phyloP scores from a whole-genome alignment of 2,329 filamentous ascomycete genomes.

The Chrysoporthe cubensis region DNA sequence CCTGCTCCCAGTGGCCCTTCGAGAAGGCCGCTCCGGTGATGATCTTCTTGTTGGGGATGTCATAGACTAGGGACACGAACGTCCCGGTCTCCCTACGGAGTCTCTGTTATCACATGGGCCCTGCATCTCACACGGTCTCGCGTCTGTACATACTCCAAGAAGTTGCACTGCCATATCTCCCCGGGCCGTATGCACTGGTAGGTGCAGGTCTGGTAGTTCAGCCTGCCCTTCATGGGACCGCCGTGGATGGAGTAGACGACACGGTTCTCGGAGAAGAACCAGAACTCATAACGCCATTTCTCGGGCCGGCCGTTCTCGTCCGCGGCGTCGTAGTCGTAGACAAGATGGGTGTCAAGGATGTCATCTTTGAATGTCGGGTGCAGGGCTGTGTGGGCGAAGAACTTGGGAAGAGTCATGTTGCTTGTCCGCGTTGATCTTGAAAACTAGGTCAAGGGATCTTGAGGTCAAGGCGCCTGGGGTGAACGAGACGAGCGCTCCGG shows the following conservation, averaged over 20 bases:
- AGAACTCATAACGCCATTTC: conserved; percentile 66
- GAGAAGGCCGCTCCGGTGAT: conserved; percentile 59
- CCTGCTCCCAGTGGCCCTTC: conserved; percentile 59
- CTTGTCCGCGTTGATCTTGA: not conserved
- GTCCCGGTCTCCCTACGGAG: conserved; percentile 55
- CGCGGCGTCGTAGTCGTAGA: conserved; percentile 60
- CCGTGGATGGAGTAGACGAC: conserved; percentile 64
- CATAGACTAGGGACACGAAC: conserved; percentile 58
- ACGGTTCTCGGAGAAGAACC: conserved; percentile 59
- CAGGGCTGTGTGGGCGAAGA: conserved; percentile 20
- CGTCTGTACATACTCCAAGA: conserved; percentile 42
- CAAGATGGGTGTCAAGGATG: conserved; percentile 55
- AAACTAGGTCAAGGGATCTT: not conserved
- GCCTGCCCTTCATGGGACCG: conserved; percentile 60
- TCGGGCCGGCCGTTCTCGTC: conserved; percentile 53
- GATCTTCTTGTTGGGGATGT: conserved; percentile 53
- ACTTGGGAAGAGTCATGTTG: conserved; percentile 24
- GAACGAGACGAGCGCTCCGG: not conserved
- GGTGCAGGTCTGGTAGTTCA: conserved; percentile 56
- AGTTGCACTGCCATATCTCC: conserved; percentile 64
- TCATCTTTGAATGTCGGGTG: conserved; percentile 50
- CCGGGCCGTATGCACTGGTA: conserved; percentile 62
- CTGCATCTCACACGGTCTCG: too few relatives aligned
- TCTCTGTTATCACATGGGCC: not conserved
- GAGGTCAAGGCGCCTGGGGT: not conserved